phyloP scores from a whole-genome alignment of 306 rosid species.

The Prunus fruticosa region DNA sequence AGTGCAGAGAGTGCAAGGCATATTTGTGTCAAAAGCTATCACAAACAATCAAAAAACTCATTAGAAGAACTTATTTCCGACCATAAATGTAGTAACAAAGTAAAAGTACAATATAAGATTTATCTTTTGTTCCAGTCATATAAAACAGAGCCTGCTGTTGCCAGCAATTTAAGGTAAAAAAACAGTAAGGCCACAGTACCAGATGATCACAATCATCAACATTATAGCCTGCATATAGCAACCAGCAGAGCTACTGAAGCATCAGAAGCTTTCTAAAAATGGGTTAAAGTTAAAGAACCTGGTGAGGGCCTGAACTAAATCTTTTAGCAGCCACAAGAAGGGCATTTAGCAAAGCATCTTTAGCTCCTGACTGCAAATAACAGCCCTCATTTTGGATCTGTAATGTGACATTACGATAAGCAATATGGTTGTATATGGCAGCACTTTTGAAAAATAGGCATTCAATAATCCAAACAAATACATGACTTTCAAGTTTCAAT shows the following conservation, averaged over 20 bases:
- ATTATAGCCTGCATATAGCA: conserved; percentile 3
- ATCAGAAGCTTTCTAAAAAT: not conserved
- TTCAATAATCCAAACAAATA: not conserved
- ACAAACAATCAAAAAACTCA: conserved; percentile 30
- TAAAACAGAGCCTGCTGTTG: not conserved
- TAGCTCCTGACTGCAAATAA: conserved; percentile 60
- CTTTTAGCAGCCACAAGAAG: conserved; percentile 82
- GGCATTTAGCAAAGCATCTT: conserved; percentile 87
- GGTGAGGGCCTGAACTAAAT: conserved; percentile 85
- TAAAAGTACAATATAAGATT: not conserved
- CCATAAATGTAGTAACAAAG: not conserved
- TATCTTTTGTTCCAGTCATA: not conserved
- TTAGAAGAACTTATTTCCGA: not conserved
- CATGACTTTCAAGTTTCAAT: not conserved
- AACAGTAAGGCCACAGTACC: not conserved
- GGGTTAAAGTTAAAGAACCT: conserved; percentile 45
- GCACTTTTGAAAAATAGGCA: not conserved
- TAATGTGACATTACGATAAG: conserved; percentile 9
- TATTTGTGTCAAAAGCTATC: conserved; percentile 93
- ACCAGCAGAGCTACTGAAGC: not conserved
- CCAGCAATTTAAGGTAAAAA: not conserved
- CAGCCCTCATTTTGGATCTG: conserved; percentile 89
- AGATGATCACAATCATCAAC: not conserved
- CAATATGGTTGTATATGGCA: not conserved
- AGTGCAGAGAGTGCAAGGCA: conserved; percentile 95